These are phyloP conservation scores for Mycosphaerella sp. DNA, from an alignment of 2,329 filamentous ascomycete species.

Conservation along the genomic window DNA sequence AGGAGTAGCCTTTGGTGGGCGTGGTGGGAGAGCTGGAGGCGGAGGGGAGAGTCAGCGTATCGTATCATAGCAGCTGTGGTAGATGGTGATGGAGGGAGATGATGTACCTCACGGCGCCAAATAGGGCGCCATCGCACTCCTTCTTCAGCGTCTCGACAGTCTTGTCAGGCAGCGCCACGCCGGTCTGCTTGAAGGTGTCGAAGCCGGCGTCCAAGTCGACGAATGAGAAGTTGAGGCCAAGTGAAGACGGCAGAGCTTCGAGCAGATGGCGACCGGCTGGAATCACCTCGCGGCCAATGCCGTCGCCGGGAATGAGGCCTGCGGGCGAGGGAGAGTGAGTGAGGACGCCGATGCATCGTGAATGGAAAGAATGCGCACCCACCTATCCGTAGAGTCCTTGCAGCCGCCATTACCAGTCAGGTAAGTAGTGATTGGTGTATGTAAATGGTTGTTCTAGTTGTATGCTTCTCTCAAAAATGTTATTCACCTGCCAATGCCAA, in stretches of 20 bases:
- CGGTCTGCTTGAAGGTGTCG: conserved; percentile 86
- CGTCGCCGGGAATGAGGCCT: conserved; percentile 97
- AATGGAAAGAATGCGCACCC: too few relatives aligned
- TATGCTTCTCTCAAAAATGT: too few relatives aligned
- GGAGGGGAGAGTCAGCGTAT: too few relatives aligned
- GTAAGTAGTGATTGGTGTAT: too few relatives aligned
- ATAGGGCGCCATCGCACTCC: conserved; percentile 93
- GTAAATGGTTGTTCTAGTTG: too few relatives aligned
- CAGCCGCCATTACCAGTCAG: conserved; percentile 12
- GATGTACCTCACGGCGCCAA: conserved; percentile 67
- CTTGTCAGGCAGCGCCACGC: conserved; percentile 78
- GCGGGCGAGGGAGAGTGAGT: not conserved
- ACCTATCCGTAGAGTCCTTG: conserved; percentile 12
- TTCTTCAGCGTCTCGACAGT: conserved; percentile 83
- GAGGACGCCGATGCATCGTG: too few relatives aligned
- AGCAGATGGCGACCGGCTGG: conserved; percentile 84
- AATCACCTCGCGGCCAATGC: conserved; percentile 98
- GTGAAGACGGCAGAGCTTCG: conserved; percentile 84
- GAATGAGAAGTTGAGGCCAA: conserved; percentile 90
- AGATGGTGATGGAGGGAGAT: too few relatives aligned
- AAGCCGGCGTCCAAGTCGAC: conserved; percentile 89
- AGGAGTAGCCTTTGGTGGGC: conserved; percentile 90
- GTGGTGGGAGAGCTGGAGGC: conserved; percentile 64
- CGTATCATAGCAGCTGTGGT: too few relatives aligned
- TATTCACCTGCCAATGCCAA: too few relatives aligned